Evolutionary conservation across 2,329 filamentous ascomycete species (phyloP), one percentile per base, ranked within the genome.

Genomic region (Anisogramma anomala): DNA sequence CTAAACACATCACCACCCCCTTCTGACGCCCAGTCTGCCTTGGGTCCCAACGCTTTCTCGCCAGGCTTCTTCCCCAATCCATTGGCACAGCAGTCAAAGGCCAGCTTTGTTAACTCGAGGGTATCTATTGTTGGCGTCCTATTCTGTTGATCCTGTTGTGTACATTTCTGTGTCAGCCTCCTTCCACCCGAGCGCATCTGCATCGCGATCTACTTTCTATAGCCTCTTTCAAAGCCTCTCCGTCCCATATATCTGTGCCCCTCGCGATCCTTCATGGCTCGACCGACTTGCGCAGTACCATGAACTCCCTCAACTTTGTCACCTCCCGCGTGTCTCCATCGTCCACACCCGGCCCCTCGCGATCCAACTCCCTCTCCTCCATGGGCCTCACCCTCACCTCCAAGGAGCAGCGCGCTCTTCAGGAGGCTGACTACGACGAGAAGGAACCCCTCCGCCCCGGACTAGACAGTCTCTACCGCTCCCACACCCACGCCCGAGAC

Each of bases 291-390:
- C 53, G 57, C 54, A 62, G 64, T 69, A 84, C 73, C 66, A 95
- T 95, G 89, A 95, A 95, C 79, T 94, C 88, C 56, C 72, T 94
- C 69, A 94, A 91, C 68, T 85, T 94, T 62, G 77, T 95, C 61
- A 91, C 86, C 57, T 79, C 84, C 60, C 81, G 83, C 66, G 84
- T 88, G 60, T 78, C 77, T 53, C 73, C 76, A 51, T 61, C 74
- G 41, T 64, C 73, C 45, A 76, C 68, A 52, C 68, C 74, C 25
- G 58, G 60, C 33, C 68, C 73, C 41, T 71, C 75, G 44, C 70
- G 75, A 58, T 72, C 74, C 48, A 79, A 77, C 58, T 79, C 76
- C 20, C 64, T 77, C 53, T 66, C 66, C 52, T 70, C 69, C 46
- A 59, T 76, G 47, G 64, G 67, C 47, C 56, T 72, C 35, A 63